Evolutionary conservation across 2,329 filamentous ascomycete species (phyloP), one percentile per base, ranked within the genome.

Genomic region (Sporothrix pseudoabietina): DNA sequence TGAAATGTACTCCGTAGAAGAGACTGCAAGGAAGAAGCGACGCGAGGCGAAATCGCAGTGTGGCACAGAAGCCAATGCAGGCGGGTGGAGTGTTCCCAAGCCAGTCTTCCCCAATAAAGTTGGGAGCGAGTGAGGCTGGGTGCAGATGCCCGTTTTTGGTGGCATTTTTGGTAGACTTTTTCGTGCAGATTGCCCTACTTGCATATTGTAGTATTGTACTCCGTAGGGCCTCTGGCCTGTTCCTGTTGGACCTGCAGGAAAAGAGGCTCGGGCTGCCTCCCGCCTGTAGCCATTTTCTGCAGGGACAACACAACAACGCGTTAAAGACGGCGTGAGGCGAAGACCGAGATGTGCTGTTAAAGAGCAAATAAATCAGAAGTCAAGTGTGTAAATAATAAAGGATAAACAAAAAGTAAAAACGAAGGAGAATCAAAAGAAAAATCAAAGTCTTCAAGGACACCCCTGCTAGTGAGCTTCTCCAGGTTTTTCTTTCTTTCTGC

Each of bases 111-210:
- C 61, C 61, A 65, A 39, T 12, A 44, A 44, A 26, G 9, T 44
- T 16, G 44, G 14, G 44, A 4, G 44, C 39, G 35, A 69, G 41
- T 41, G 72, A 71, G 72, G 68, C 72, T 71, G 72, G 72, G 72
- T 73, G 68, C 72, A 73, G 52, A 57, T 70, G 71, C 71, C 59
- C 47, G 22, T 22, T 52, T 52, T 54, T 55, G 52, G 52, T 55
- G 52, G 52, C 52, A 54, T 54, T 22, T 52, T 54, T n/a, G 32
- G 59, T 35, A 19, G 39, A 5, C 7, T 22, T 47, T 52, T 32
- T 49, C 35, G 44, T 49, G 44, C 44, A 49, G 9, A 44, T 9
- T 26, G 26, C 26, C 26, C 26, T 26, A 26, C 41, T 44, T 44
- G 41, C 41, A 10, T 6, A 44, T 49, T 61, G 32, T 70, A 2